phyloP scores from a whole-genome alignment of 495 filamentous ascomycete genomes.

The Apodospora peruviana region DNA sequence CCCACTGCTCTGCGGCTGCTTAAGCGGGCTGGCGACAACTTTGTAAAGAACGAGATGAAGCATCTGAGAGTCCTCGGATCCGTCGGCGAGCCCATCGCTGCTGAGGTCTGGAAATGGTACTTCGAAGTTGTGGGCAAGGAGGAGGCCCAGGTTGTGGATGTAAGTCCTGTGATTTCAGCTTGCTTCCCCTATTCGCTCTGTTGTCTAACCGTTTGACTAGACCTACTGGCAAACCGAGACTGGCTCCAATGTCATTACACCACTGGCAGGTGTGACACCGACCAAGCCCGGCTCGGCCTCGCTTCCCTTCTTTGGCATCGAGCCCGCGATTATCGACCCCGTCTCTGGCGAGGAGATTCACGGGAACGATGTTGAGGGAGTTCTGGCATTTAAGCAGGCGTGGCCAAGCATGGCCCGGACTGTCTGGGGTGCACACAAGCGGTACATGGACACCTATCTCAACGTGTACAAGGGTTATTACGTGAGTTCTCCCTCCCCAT shows the following conservation, averaged over 20 bases:
- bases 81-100: conserved; percentile 97
- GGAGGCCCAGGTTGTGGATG: conserved; percentile 89
- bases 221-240: conserved; percentile 99
- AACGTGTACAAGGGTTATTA: conserved; percentile 99
- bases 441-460: conserved; percentile 98
- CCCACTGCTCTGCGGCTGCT: conserved; percentile 88
- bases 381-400: conserved; percentile 94
- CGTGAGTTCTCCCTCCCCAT: conserved; percentile 49
- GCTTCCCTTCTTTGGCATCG: conserved; percentile 94
- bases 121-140: conserved; percentile 92
- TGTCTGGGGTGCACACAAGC: conserved; percentile 95
- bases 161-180: conserved; percentile 43
- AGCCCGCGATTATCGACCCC: conserved; percentile 96
- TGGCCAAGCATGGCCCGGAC: conserved; percentile 99
- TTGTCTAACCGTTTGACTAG: conserved; percentile 38
- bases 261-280: conserved; percentile 68
- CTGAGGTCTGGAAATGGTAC: conserved; percentile 99
- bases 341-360: conserved; percentile 89
- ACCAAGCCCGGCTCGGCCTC: conserved; percentile 76
- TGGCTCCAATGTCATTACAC: conserved; percentile 85
- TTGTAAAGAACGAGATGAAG: conserved; percentile 85
- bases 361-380: conserved; percentile 97
- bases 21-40: conserved; percentile 90
- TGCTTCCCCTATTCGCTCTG: neutral
- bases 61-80: conserved; percentile 85